A percentile compares a stretch with the other conserved stretches of the same genome.
These are phyloP conservation scores for Saccharum officinarum DNA, from an alignment of 176 grass and related monocot species.

Conservation along the genomic window DNA sequence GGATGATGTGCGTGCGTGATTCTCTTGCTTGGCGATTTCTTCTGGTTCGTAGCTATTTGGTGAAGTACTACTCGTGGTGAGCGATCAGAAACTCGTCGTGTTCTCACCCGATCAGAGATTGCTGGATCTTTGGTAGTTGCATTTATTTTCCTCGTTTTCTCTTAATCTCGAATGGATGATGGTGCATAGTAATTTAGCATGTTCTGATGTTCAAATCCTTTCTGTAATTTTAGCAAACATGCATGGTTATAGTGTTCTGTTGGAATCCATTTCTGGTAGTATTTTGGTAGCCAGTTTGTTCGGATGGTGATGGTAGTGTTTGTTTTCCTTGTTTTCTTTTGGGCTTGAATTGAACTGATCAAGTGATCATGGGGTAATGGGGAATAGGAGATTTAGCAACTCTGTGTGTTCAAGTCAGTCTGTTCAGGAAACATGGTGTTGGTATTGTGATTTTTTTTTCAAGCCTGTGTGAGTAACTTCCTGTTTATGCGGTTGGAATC, in stretches of 20 bases:
- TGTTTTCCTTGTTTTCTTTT: too few species aligned
- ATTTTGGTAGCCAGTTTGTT: too few species aligned
- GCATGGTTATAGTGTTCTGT: too few species aligned
- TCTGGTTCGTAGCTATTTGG: not conserved
- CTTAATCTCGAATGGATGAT: not conserved
- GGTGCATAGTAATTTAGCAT: not conserved
- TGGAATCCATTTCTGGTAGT: too few species aligned
- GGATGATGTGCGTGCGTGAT: not conserved
- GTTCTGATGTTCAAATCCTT: not conserved
- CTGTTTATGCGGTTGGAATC: not conserved
- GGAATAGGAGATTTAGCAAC: too few species aligned
- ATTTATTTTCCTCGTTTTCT: not conserved
- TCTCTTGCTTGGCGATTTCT: not conserved
- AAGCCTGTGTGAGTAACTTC: not conserved
- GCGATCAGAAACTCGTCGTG: too few species aligned
- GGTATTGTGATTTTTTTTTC: not conserved
- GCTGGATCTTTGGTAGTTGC: not conserved
- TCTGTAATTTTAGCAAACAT: not conserved
- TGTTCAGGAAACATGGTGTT: not conserved
- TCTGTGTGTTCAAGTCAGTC: not conserved
- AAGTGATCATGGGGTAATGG: too few species aligned
- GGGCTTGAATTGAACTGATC: not conserved
- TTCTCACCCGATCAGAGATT: not conserved
- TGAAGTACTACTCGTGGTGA: too few species aligned
- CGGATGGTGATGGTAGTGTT: too few species aligned